Evolutionary conservation across 2,329 filamentous ascomycete genomes (phyloP).

Genomic region (Sporothrix protearum): DNA sequence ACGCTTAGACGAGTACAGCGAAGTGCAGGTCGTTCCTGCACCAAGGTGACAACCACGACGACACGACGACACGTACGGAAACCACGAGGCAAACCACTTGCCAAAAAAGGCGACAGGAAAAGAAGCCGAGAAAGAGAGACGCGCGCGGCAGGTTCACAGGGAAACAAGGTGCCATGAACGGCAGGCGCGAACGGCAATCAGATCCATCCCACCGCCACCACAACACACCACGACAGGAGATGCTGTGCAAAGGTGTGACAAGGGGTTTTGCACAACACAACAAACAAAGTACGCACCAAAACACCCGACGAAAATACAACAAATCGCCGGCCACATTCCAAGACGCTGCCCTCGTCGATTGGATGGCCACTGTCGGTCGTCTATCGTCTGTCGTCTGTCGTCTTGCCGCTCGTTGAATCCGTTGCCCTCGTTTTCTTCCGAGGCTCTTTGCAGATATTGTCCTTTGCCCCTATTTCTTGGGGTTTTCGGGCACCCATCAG

Average conservation of each 20-base stretch:
- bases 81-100: neutral
- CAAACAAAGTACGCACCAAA: neutral
- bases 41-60: neutral
- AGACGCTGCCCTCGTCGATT: neutral
- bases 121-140: neutral
- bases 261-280: constrained; percentile 1
- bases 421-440: neutral
- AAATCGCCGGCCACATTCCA: neutral
- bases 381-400: neutral
- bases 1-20: neutral
- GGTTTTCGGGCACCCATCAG: neutral
- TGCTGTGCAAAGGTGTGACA: constrained; percentile 2
- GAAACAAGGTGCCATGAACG: neutral
- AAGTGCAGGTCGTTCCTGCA: neutral
- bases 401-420: neutral
- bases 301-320: neutral
- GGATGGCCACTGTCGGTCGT: neutral
- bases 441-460: neutral
- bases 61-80: neutral
- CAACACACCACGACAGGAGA: constrained; percentile 2
- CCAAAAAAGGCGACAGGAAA: too few relatives aligned
- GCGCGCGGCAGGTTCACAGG: neutral
- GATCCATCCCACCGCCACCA: neutral
- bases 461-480: neutral
- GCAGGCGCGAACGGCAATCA: neutral